Percentiles rank a stretch among this genome's conserved stretches.
Conservation (phyloP, 345 rosid genomes). For the Melaleuca alternifolia region DNA sequence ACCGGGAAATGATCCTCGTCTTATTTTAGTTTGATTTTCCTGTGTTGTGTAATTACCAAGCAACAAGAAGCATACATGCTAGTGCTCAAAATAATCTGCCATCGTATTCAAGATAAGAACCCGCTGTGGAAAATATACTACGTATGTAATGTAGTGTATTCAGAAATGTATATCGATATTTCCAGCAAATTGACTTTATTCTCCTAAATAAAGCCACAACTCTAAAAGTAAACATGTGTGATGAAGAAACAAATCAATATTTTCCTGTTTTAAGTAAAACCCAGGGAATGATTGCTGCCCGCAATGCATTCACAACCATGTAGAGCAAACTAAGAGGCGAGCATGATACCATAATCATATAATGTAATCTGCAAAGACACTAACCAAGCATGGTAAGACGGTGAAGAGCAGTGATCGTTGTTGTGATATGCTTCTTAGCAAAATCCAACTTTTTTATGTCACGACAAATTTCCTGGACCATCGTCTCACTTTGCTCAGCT, state of each 20-base stretch:
- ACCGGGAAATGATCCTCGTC: background rate
- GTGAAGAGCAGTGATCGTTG: slow-evolving; percentile 97
- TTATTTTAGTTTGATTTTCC: background rate
- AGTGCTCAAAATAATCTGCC: background rate
- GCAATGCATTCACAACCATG: background rate
- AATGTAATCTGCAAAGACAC: slow-evolving; percentile 4
- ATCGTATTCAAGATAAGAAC: background rate
- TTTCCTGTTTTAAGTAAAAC: background rate
- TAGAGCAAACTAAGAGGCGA: background rate
- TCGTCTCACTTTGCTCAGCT: slow-evolving; percentile 98
- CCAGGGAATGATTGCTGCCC: background rate
- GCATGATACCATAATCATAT: background rate
- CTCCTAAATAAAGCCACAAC: background rate
- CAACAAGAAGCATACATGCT: background rate
- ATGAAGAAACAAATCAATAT: background rate
- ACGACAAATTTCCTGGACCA: slow-evolving; percentile 99
- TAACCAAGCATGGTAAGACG: slow-evolving; percentile 97
- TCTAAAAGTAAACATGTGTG: background rate
- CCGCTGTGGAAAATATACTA: background rate
- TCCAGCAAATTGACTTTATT: background rate
- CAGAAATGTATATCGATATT: background rate
- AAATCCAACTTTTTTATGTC: slow-evolving; percentile 98
- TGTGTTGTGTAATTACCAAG: background rate
- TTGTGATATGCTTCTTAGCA: slow-evolving; percentile 98
- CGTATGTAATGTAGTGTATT: background rate